Evolutionary conservation across 2,329 filamentous ascomycete species (phyloP), one percentile per base, ranked within the genome.

Genomic region (Fusarium setosum): DNA sequence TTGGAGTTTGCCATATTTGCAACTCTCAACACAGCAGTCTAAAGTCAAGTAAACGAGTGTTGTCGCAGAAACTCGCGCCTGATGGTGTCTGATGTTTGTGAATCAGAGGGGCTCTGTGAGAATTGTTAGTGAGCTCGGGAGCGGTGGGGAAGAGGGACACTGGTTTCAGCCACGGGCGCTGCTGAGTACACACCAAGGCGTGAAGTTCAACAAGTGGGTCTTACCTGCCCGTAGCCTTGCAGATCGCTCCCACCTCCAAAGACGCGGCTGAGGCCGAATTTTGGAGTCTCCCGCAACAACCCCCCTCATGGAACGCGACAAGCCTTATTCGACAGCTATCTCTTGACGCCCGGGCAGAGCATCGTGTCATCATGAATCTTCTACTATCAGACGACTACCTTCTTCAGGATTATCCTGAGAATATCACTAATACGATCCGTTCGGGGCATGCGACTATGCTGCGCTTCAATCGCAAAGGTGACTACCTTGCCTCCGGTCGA

Each of bases 401-500:
- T 32, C 82, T 88, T 15, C 88, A 90, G 79, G 94, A 97, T 81
- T 97, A 96, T 76, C 94, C 95, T 53, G 94, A 97, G 75, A 90
- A 92, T 63, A 91, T 97, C 68, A 94, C 92, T 31, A 93, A 93
- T 74, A 94, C 92, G 58, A 90, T 99, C 66, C 92, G 95, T 49
- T 88, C 85, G 38, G 87, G 88, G 23, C 87, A 90, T 79, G 86
- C 87, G 59, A 88, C 86, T 69, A 88, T 86, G 73, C 80, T 90
- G 63, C 93, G 95, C 68, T 99, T 99, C 85, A 97, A 95, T 75
- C 92, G 94, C 75, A 92, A 90, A 75, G 96, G 96, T 78, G 95
- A 99, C 79, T 94, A 96, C 72, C 89, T 99, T 65, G 96, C 96
- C 41, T 97, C 94, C 26, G 96, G 96, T 66, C 90, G 96, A 75